Evolutionary conservation across 495 filamentous ascomycete species (phyloP).

Genomic region (Penicillium antarcticum): DNA sequence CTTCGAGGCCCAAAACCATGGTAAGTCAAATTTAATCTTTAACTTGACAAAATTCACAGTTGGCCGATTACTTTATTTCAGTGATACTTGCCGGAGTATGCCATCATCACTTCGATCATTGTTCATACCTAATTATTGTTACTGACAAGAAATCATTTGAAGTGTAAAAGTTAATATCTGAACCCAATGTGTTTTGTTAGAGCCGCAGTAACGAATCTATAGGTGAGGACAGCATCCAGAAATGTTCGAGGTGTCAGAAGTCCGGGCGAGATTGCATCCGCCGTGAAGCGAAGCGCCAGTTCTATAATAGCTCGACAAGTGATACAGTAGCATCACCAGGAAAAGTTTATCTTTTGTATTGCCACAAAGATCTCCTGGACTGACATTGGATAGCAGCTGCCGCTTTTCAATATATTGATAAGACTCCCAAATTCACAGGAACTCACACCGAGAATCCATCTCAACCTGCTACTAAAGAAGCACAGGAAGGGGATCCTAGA

Average conservation of each 20-base stretch:
- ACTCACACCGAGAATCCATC: not conserved
- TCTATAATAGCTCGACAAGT: constrained; percentile 2
- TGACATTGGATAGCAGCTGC: not conserved
- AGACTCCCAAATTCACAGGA: constrained; percentile 4
- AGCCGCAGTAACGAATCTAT: not conserved
- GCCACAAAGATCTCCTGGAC: not conserved
- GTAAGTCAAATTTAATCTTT: not conserved
- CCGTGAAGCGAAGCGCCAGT: constrained; percentile 1
- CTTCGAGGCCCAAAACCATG: constrained; percentile 3
- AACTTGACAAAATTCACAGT: no score
- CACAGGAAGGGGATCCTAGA: no score
- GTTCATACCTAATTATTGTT: not conserved
- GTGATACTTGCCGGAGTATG: constrained; percentile 14
- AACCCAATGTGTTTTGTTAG: not conserved
- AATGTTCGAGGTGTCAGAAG: constrained; percentile 12
- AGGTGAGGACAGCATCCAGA: constrained; percentile 12
- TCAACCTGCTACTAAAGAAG: no score
- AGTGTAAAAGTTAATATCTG: not conserved
- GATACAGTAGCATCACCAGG: no score
- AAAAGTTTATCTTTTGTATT: not conserved
- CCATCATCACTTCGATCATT: not conserved
- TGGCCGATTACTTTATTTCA: not conserved
- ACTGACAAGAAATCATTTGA: constrained; percentile 9
- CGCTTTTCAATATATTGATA: constrained; percentile 9
- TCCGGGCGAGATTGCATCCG: constrained; percentile 12